phyloP scores from a whole-genome alignment of 495 filamentous ascomycete genomes.

The Apiosordaria backusii region DNA sequence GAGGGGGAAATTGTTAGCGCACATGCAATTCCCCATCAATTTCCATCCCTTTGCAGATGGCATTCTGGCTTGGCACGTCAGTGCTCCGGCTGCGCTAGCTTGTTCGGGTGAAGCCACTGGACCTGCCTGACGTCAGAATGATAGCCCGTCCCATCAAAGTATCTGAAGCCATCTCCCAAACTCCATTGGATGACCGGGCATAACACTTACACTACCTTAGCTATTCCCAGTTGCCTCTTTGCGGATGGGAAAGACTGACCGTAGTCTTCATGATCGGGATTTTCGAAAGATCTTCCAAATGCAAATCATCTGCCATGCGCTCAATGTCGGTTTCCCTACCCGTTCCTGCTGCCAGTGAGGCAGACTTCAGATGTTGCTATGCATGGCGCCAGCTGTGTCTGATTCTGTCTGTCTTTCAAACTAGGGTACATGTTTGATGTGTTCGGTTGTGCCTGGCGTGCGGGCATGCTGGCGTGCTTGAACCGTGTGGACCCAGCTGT shows the following conservation, averaged over 20 bases:
- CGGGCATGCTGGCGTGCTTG: neutral
- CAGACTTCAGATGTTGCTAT: too few relatives aligned
- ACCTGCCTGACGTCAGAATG: neutral
- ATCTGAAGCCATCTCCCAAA: too few relatives aligned
- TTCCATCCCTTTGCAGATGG: neutral
- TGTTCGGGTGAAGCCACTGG: neutral
- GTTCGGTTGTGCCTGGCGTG: neutral
- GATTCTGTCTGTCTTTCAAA: too few relatives aligned
- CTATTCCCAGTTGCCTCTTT: neutral
- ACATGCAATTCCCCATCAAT: neutral
- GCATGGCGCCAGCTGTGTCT: too few relatives aligned
- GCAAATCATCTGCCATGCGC: neutral
- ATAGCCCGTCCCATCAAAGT: too few relatives aligned
- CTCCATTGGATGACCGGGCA: neutral
- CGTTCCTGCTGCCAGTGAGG: too few relatives aligned
- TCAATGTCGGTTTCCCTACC: neutral
- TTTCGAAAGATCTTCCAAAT: neutral
- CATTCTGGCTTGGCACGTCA: neutral
- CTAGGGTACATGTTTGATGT: neutral
- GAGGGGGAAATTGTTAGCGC: too few relatives aligned
- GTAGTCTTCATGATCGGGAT: neutral
- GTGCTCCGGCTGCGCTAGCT: neutral
- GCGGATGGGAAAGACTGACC: too few relatives aligned
- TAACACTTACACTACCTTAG: neutral
- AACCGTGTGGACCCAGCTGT: neutral